Evolutionary conservation across 2,329 filamentous ascomycete species (phyloP).

Genomic region (Alternaria viburni): DNA sequence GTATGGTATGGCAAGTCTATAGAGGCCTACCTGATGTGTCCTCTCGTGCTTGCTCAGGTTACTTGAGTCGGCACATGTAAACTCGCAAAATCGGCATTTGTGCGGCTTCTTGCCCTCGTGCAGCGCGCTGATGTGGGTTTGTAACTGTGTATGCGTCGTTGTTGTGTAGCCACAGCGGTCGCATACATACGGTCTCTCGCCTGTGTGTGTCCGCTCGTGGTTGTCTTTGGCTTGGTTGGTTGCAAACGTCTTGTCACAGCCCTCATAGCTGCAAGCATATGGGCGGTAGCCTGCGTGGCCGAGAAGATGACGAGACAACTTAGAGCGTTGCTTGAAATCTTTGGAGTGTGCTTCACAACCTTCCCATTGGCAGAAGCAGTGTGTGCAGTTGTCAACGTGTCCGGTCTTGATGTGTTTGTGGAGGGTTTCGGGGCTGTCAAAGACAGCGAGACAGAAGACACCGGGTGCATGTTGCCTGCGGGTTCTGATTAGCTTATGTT

Average conservation of each 20-base stretch:
- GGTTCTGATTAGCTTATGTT: not conserved
- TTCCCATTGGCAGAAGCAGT: slow-evolving; percentile 47
- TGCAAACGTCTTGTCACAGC: slow-evolving; percentile 48
- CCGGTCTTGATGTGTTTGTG: slow-evolving; percentile 46
- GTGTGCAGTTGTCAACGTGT: slow-evolving; percentile 44
- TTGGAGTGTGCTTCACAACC: slow-evolving; percentile 41
- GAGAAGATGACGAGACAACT: slow-evolving; percentile 47
- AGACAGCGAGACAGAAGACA: slow-evolving; percentile 36
- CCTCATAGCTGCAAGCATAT: slow-evolving; percentile 43
- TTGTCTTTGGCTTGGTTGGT: slow-evolving; percentile 51
- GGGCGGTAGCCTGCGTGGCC: slow-evolving; percentile 47
- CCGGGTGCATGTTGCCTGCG: slow-evolving; percentile 33
- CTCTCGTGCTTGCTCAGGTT: slow-evolving; percentile 49
- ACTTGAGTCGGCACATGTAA: slow-evolving; percentile 46
- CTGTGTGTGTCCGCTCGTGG: slow-evolving; percentile 48
- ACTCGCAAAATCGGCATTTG: slow-evolving; percentile 48
- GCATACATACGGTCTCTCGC: slow-evolving; percentile 46
- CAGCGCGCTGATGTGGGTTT: slow-evolving; percentile 47
- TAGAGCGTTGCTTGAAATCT: slow-evolving; percentile 50
- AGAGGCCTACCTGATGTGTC: slow-evolving; percentile 39
- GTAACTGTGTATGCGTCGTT: slow-evolving; percentile 48
- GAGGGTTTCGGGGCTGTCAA: slow-evolving; percentile 36
- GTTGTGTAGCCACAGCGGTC: slow-evolving; percentile 46
- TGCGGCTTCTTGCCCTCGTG: slow-evolving; percentile 47
- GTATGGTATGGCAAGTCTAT: not conserved